A percentile compares a stretch with the other conserved stretches of the same genome.
Evolutionary conservation across 192 early-diverging fungal species (phyloP).

Genomic region (Chytriomyces hyalinus): DNA sequence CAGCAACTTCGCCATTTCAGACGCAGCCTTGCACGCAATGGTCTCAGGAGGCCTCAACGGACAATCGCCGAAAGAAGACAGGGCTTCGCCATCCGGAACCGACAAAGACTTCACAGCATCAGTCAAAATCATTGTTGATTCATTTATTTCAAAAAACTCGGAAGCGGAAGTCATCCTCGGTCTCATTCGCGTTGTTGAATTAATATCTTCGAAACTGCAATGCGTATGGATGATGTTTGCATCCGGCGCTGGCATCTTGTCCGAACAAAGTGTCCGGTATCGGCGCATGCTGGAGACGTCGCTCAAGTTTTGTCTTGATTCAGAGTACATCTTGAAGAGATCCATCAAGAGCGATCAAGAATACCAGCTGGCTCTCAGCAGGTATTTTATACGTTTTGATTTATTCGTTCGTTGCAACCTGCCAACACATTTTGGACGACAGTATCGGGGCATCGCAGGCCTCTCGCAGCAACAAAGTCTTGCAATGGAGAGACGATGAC

Average conservation of each 20-base stretch:
- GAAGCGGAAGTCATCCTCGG: constrained; percentile 6
- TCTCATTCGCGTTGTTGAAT: constrained; percentile 17
- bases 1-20: too few relatives aligned
- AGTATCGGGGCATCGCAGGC: too few relatives aligned
- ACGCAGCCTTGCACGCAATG: too few relatives aligned
- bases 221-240: constrained; percentile 32
- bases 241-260: background rate
- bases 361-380: background rate
- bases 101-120: too few relatives aligned
- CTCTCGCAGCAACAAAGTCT: too few relatives aligned
- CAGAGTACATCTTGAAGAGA: background rate
- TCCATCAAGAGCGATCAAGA: background rate
- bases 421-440: too few relatives aligned
- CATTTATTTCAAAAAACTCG: background rate
- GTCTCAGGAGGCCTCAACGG: too few relatives aligned
- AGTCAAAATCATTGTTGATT: background rate
- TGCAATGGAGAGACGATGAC: too few relatives aligned
- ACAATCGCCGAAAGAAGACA: too few relatives aligned
- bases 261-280: background rate
- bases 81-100: too few relatives aligned
- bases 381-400: background rate
- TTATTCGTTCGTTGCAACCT: too few relatives aligned
- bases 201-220: constrained; percentile 18
- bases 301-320: background rate
- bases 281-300: background rate